phyloP scores from a whole-genome alignment of 345 rosid genomes.

The Raphanus raphanistrum region DNA sequence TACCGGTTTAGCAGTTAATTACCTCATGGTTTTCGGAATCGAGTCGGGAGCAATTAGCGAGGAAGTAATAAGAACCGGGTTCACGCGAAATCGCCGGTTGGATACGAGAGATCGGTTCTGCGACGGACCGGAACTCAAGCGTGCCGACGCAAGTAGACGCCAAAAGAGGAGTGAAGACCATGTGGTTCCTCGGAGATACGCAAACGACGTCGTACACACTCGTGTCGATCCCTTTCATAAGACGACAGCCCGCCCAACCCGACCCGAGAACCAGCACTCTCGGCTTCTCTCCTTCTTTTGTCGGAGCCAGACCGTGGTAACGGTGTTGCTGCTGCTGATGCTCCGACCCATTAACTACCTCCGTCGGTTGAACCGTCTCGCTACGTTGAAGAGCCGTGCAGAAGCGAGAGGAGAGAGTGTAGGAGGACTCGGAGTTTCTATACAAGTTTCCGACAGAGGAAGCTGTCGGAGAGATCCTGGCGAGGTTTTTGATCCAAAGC shows the following conservation, averaged over 20 bases:
- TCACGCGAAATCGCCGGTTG: conserved; percentile 71
- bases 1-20: conserved; percentile 5
- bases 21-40: conserved; percentile 76
- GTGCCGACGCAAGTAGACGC: conserved; percentile 98
- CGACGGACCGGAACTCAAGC: conserved; percentile 89
- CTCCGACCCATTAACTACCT: conserved; percentile 33
- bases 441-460: conserved; percentile 38
- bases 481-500: conserved; percentile 49
- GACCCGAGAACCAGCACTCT: conserved; percentile 83
- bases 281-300: conserved; percentile 67
- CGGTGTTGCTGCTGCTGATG: background rate
- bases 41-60: conserved; percentile 73
- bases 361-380: conserved; percentile 27
- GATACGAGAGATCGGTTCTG: conserved; percentile 79
- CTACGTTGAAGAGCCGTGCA: conserved; percentile 33
- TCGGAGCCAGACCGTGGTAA: conserved; percentile 60
- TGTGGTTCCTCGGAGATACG: conserved; percentile 89
- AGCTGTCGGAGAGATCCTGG: conserved; percentile 32
- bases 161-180: conserved; percentile 89
- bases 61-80: conserved; percentile 78
- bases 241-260: conserved; percentile 95
- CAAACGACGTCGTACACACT: conserved; percentile 74
- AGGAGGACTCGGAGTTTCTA: conserved; percentile 23
- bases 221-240: conserved; percentile 87
- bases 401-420: conserved; percentile 46